Evolutionary conservation across 768 basidiomycete species (phyloP).

Genomic region (Pluteus cervinus): DNA sequence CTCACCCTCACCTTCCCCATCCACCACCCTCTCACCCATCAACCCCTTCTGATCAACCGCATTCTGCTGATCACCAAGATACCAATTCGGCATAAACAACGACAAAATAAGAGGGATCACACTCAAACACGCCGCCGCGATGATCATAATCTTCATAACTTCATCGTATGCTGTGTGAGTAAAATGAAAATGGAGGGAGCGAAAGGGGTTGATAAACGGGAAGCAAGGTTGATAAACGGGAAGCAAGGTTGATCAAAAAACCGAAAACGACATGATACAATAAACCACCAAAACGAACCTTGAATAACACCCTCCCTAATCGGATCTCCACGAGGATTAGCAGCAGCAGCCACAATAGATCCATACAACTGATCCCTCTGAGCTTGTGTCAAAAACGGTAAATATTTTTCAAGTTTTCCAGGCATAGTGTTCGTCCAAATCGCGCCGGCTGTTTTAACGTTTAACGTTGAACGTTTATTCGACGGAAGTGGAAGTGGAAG

Average conservation of each 20-base stretch:
- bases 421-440: constrained; percentile 71
- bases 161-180: constrained; percentile 48
- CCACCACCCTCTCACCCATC: constrained; percentile 7
- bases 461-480: too few species aligned
- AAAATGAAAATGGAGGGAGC: too few species aligned
- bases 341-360: constrained; percentile 45
- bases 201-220: too few species aligned
- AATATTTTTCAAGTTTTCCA: constrained; percentile 42
- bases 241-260: too few species aligned
- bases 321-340: constrained; percentile 45
- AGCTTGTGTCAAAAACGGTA: constrained; percentile 41
- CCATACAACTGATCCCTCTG: constrained; percentile 45
- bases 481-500: too few species aligned
- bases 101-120: constrained; percentile 54
- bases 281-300: constrained; percentile 29
- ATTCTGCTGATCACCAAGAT: constrained; percentile 67
- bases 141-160: constrained; percentile 51
- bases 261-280: too few species aligned
- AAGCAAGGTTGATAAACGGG: too few species aligned
- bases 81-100: constrained; percentile 58
- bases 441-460: constrained; percentile 38
- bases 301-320: constrained; percentile 59
- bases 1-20: background rate
- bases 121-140: constrained; percentile 45
- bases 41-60: constrained; percentile 53